A percentile compares a stretch with the other conserved stretches of the same genome.
Conservation (phyloP, 176 grass and related monocot species). For the Rhynchospora tenuis region DNA sequence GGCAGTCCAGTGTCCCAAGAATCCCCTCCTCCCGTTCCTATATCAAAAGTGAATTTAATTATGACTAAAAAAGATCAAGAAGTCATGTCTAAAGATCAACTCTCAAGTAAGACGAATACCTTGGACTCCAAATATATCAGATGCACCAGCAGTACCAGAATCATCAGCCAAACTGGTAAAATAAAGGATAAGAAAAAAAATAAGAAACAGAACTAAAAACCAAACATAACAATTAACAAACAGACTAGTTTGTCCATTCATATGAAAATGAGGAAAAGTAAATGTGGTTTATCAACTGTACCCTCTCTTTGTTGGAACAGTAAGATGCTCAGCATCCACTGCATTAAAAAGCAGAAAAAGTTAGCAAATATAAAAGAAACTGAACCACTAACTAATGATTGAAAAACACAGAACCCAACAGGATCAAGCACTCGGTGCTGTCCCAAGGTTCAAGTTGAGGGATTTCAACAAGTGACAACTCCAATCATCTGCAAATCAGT, state of each 20-base stretch:
- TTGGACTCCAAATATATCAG: constrained; percentile 51
- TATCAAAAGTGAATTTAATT: constrained; percentile 19
- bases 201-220: not conserved
- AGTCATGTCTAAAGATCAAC: not conserved
- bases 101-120: constrained; percentile 23
- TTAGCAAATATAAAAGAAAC: constrained; percentile 25
- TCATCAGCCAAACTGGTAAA: constrained; percentile 42
- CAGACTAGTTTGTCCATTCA: not conserved
- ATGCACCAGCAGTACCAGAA: constrained; percentile 38
- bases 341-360: constrained; percentile 21
- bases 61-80: not conserved
- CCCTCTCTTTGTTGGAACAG: constrained; percentile 65
- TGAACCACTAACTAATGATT: constrained; percentile 9
- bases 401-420: not conserved
- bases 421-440: too few species aligned
- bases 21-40: constrained; percentile 44
- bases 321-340: constrained; percentile 76
- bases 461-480: not conserved
- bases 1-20: constrained; percentile 62
- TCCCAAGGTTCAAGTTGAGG: too few species aligned
- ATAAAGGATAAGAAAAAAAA: not conserved
- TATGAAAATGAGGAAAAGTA: constrained; percentile 13
- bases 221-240: not conserved
- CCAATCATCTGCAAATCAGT: not conserved
- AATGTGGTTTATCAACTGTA: constrained; percentile 32